Base-by-base conservation (phyloP, 805 yeast species). In the Blastobotrys muscicola region DNA sequence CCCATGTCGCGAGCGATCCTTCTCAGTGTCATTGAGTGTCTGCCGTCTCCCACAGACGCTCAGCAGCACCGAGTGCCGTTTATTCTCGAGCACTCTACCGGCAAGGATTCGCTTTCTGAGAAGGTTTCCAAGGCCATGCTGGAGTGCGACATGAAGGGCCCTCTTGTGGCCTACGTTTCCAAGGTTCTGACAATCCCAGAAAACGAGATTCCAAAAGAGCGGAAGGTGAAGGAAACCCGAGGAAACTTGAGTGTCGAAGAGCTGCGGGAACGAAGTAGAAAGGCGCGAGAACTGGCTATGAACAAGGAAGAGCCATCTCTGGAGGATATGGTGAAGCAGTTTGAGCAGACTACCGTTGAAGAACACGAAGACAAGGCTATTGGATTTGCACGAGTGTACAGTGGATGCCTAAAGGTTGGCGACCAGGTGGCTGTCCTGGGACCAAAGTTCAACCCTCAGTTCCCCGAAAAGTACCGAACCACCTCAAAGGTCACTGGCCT, bases 1-100 rank as follows among this genome's bases (percentile, higher is more conserved):
- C 97, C 99, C 0, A 76, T 92, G 3, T 82, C 97, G 16, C 80
- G 84, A 33, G 85, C 97, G 0, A 74, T 90, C 7, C 65, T 92
- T 26, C 71, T 92, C 8, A 78, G 94, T 1, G 94, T 90, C 3
- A 80, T 89, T 29, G 92, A 86, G 46, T 76, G 77, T 48, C 61
- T 92, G 39, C 96, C 97, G 0, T 82, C 94, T 6, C 98, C 98
- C 1, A 54, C 71, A 4, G 67, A 59, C 1, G 84, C 97, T 0
- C 99, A 92, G 60, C 64, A 62, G 15, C 75, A 71, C 30, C 74
- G 97, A 50, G 74, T 85, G 48, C 82, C 80, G 8, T 74, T 74
- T 10, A 72, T 89, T 30, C 61, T 92, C 37, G 75, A 74, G 11
- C 69, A 76, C 2, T 72, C 82, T 0, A 77, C 82, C 2, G 70